These are phyloP conservation scores for Cercospora citrullina DNA, from an alignment of 2,329 filamentous ascomycete species.

Conservation along the genomic window DNA sequence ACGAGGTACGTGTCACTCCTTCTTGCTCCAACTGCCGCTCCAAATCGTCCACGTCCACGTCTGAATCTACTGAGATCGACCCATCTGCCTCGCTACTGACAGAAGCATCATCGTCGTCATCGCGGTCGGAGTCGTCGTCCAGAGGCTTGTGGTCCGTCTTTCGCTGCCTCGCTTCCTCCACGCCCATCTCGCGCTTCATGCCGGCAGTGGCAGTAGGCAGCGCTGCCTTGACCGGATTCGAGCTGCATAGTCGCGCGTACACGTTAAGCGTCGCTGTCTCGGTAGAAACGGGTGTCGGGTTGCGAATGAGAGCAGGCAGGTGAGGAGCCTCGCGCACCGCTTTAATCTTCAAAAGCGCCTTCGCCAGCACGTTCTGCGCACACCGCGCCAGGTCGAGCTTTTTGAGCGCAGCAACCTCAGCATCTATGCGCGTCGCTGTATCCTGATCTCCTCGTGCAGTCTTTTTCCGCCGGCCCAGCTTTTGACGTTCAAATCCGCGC, in stretches of 20 bases:
- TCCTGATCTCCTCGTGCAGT: slow-evolving; percentile 48
- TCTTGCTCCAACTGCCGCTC: slow-evolving; percentile 31
- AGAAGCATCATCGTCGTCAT: slow-evolving; percentile 36
- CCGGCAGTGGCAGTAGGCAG: slow-evolving; percentile 50
- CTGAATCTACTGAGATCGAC: slow-evolving; percentile 13
- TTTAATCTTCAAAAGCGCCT: slow-evolving; percentile 59
- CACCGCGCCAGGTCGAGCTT: slow-evolving; percentile 52
- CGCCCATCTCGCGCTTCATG: slow-evolving; percentile 44
- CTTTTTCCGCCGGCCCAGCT: slow-evolving; percentile 64
- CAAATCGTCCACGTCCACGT: slow-evolving; percentile 31
- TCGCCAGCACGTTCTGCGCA: slow-evolving; percentile 57
- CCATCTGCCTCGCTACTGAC: slow-evolving; percentile 35
- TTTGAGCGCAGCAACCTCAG: slow-evolving; percentile 62
- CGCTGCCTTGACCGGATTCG: slow-evolving; percentile 58
- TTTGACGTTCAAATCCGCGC: slow-evolving; percentile 77
- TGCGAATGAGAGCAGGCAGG: slow-evolving; percentile 46
- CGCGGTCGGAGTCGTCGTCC: slow-evolving; percentile 18
- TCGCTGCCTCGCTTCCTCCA: slow-evolving; percentile 25
- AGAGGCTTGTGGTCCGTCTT: slow-evolving; percentile 11
- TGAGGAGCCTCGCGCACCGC: slow-evolving; percentile 54
- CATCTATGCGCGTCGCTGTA: slow-evolving; percentile 60
- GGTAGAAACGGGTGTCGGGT: slow-evolving; percentile 41
- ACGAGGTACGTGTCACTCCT: slow-evolving; percentile 21
- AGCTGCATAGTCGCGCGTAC: slow-evolving; percentile 59
- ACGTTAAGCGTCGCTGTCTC: slow-evolving; percentile 58